phyloP scores from a whole-genome alignment of 345 rosid species.

The Eucalyptus erythrocorys region DNA sequence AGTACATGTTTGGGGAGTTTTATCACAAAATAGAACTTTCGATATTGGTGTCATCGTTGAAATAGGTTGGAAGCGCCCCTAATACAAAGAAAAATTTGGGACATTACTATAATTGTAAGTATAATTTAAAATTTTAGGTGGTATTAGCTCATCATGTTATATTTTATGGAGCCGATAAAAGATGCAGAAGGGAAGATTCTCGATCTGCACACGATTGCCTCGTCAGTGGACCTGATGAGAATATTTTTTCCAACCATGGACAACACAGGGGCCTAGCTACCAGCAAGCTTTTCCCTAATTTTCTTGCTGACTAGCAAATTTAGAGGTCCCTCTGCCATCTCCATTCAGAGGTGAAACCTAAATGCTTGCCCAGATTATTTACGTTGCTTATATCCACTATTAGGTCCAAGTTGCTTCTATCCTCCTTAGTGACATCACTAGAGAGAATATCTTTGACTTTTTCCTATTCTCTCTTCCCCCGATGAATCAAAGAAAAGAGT shows the following conservation, averaged over 20 bases:
- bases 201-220: background rate
- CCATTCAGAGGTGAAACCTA: background rate
- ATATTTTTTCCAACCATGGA: background rate
- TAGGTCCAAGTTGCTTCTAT: background rate
- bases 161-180: background rate
- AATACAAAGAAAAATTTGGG: no score
- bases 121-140: no score
- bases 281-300: background rate
- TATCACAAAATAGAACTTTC: no score
- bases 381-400: background rate
- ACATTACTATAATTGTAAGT: no score
- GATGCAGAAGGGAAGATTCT: background rate
- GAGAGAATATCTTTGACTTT: background rate
- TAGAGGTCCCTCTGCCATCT: background rate
- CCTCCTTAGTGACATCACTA: background rate
- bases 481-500: background rate
- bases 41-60: no score
- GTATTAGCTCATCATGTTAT: background rate
- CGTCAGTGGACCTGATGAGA: background rate
- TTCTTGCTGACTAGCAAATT: background rate
- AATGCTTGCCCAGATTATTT: background rate
- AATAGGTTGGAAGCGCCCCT: background rate
- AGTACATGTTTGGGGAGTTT: no score
- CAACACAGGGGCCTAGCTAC: background rate
- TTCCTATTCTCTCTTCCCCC: background rate